Evolutionary conservation across 805 yeast genomes (phyloP).

Genomic region (Pichia rugopelliculosa): DNA sequence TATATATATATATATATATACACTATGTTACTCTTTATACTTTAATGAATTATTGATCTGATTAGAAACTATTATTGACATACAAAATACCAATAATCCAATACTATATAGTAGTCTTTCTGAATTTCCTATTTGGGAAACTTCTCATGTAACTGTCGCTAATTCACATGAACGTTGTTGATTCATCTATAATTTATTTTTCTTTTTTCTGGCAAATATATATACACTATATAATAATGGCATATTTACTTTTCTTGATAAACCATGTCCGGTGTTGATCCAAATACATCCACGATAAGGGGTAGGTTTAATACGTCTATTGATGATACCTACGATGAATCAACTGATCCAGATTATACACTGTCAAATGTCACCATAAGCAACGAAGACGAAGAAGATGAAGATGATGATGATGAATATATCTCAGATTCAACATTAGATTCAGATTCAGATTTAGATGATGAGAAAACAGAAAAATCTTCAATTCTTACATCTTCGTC

Average conservation of each 20-base stretch:
- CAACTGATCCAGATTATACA: constrained; percentile 24
- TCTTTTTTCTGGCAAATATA: no score
- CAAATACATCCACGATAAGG: background rate
- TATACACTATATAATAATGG: no score
- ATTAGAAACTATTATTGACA: no score
- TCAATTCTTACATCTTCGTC: background rate
- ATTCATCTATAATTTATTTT: no score
- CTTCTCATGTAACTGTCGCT: background rate
- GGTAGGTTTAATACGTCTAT: background rate
- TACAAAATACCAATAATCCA: no score
- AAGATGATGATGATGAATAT: constrained; percentile 1
- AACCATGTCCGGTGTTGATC: background rate
- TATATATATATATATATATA: no score
- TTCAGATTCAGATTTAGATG: background rate
- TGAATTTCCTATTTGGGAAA: no score
- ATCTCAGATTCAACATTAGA: background rate
- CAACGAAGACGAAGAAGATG: constrained; percentile 7
- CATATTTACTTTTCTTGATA: no score
- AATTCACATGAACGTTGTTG: background rate
- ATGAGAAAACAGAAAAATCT: background rate
- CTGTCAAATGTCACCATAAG: constrained; percentile 6
- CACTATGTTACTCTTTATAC: background rate
- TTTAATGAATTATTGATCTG: no score
- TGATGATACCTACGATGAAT: constrained; percentile 22
- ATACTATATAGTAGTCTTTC: no score